These are phyloP conservation scores for Coniosporium tulheliwenetii DNA, from an alignment of 2,329 filamentous ascomycete species.

Conservation along the genomic window DNA sequence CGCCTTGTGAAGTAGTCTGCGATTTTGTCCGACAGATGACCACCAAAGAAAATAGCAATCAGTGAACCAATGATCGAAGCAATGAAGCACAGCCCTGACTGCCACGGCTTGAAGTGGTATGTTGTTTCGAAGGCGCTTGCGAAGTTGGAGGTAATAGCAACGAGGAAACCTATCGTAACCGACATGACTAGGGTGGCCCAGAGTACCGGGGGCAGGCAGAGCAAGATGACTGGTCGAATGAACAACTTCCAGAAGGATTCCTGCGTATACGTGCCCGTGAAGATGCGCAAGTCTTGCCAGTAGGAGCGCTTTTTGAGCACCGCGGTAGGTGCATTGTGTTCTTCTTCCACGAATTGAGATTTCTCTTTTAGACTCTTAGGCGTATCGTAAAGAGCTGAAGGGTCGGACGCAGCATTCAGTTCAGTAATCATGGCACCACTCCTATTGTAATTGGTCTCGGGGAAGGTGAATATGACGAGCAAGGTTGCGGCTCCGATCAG, in stretches of 20 bases:
- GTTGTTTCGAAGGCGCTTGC: constrained; percentile 10
- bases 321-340: background rate
- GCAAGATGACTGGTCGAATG: constrained; percentile 33
- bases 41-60: constrained; percentile 35
- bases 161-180: constrained; percentile 38
- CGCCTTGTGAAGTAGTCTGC: constrained; percentile 14
- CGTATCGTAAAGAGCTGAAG: constrained; percentile 6
- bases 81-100: constrained; percentile 35
- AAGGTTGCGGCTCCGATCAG: constrained; percentile 33
- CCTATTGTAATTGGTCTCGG: constrained; percentile 36
- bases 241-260: constrained; percentile 34
- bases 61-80: constrained; percentile 31
- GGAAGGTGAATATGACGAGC: constrained; percentile 36
- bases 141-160: constrained; percentile 19
- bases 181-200: constrained; percentile 40
- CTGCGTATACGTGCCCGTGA: constrained; percentile 23
- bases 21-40: constrained; percentile 19
- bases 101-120: constrained; percentile 16
- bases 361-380: background rate
- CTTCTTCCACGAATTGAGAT: background rate
- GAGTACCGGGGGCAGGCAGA: constrained; percentile 35
- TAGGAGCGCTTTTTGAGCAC: background rate
- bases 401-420: constrained; percentile 1
- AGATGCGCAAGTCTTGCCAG: constrained; percentile 21
- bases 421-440: constrained; percentile 2